These are phyloP conservation scores for Macrophomina tecta DNA, from an alignment of 2,329 filamentous ascomycete species.

Conservation along the genomic window DNA sequence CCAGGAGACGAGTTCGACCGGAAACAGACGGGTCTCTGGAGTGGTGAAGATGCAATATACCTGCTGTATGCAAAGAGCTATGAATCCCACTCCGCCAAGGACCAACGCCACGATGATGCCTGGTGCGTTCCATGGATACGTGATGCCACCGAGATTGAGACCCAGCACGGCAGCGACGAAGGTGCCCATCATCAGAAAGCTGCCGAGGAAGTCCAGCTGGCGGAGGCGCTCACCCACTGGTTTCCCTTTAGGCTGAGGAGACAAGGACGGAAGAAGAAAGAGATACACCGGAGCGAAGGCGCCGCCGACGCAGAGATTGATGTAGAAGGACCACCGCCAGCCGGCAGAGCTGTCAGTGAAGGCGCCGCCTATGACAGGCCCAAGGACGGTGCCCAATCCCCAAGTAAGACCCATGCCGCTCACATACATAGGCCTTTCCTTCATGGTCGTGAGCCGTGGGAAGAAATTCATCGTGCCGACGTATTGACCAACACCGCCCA, in stretches of 20 bases:
- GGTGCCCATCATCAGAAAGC: constrained; percentile 33
- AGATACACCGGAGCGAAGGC: constrained; percentile 35
- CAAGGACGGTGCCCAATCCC: constrained; percentile 38
- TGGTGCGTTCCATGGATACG: no score
- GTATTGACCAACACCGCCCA: constrained; percentile 55
- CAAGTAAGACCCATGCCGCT: constrained; percentile 37
- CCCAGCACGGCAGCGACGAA: no score
- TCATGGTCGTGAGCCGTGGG: constrained; percentile 57
- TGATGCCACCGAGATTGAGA: no score
- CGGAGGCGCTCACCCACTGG: constrained; percentile 17
- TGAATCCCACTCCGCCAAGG: no score
- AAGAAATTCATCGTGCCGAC: constrained; percentile 42
- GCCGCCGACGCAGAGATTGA: constrained; percentile 37
- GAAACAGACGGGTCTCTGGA: no score
- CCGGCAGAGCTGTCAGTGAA: constrained; percentile 38
- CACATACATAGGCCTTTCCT: constrained; percentile 51
- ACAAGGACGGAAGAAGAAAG: constrained; percentile 36
- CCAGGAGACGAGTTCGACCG: no score
- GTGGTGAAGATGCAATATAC: no score
- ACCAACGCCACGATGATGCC: no score
- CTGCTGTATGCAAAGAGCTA: no score
- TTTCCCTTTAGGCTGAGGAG: constrained; percentile 1
- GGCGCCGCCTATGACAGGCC: constrained; percentile 40
- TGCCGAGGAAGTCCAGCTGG: constrained; percentile 45
- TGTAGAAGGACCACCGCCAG: constrained; percentile 57